Percentiles rank a stretch among this genome's conserved stretches.
Conservation (phyloP, 306 rosid species). For the Echinosophora koreensis region DNA sequence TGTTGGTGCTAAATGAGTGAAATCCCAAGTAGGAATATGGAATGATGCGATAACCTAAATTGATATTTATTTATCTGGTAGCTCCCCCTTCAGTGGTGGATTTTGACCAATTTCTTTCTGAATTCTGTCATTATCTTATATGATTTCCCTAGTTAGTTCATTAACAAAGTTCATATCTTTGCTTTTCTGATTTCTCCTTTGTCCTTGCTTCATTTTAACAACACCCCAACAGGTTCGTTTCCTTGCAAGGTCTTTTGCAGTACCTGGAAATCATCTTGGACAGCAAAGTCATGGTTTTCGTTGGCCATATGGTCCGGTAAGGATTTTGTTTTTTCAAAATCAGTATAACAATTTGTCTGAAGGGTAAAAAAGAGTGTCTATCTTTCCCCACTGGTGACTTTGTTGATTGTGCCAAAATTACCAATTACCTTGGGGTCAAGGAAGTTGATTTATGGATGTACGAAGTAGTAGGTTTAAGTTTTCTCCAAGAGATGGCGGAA, state of each 20-base stretch:
- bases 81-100: constrained; percentile 1
- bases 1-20: constrained; percentile 30
- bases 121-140: constrained; percentile 7
- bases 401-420: constrained; percentile 21
- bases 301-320: constrained; percentile 99
- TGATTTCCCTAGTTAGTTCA: constrained; percentile 31
- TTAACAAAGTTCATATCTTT: constrained; percentile 23
- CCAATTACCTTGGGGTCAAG: constrained; percentile 3
- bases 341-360: background rate
- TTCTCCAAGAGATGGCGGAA: constrained; percentile 2
- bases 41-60: constrained; percentile 19
- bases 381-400: background rate
- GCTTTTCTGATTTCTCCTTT: constrained; percentile 34
- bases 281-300: constrained; percentile 97
- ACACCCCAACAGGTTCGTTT: constrained; percentile 78
- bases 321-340: constrained; percentile 37
- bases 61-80: constrained; percentile 1
- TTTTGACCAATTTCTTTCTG: constrained; percentile 15
- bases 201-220: constrained; percentile 34
- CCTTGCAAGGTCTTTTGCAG: constrained; percentile 89
- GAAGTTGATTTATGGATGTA: background rate
- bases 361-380: background rate
- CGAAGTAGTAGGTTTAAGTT: constrained; percentile 21
- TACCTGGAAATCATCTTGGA: constrained; percentile 96
- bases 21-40: constrained; percentile 31